These are phyloP conservation scores for Adansonia madagascariensis DNA, from an alignment of 441 rosid species.

Conservation along the genomic window DNA sequence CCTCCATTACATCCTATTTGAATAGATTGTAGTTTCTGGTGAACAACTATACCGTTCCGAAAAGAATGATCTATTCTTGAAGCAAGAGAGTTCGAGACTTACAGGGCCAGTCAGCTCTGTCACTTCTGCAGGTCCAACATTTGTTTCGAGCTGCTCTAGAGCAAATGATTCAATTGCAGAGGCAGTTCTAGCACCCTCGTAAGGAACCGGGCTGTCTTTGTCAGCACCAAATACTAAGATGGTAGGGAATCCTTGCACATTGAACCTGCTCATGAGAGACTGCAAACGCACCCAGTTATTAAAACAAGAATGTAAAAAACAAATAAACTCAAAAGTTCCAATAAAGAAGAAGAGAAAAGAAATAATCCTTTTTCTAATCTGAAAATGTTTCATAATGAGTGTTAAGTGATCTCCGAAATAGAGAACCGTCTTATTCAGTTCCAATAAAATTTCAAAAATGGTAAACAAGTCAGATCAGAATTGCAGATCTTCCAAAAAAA, in stretches of 20 bases:
- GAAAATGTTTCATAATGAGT: neutral
- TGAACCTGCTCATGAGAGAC: conserved; percentile 97
- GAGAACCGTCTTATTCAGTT: neutral
- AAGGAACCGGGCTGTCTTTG: conserved; percentile 81
- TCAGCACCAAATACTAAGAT: conserved; percentile 90
- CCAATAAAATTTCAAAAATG: neutral
- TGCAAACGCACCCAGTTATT: conserved; percentile 41
- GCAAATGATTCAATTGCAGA: conserved; percentile 92
- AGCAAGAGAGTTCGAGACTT: conserved; percentile 35
- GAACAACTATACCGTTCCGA: neutral
- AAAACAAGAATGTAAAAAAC: conserved; percentile 26
- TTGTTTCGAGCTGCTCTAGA: conserved; percentile 78
- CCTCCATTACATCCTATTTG: conserved; percentile 79
- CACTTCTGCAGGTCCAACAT: conserved; percentile 88
- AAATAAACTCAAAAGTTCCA: neutral
- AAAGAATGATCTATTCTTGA: conserved; percentile 14
- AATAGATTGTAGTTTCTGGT: conserved; percentile 4
- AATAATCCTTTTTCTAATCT: neutral
- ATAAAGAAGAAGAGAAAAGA: neutral
- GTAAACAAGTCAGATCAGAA: neutral
- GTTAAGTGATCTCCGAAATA: neutral
- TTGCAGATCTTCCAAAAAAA: neutral
- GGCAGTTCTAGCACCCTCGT: conserved; percentile 95
- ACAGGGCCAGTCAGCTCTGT: conserved; percentile 84
- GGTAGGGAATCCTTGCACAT: conserved; percentile 97